phyloP scores from a whole-genome alignment of 805 yeast species.

The Hanseniaspora guilliermondii region DNA sequence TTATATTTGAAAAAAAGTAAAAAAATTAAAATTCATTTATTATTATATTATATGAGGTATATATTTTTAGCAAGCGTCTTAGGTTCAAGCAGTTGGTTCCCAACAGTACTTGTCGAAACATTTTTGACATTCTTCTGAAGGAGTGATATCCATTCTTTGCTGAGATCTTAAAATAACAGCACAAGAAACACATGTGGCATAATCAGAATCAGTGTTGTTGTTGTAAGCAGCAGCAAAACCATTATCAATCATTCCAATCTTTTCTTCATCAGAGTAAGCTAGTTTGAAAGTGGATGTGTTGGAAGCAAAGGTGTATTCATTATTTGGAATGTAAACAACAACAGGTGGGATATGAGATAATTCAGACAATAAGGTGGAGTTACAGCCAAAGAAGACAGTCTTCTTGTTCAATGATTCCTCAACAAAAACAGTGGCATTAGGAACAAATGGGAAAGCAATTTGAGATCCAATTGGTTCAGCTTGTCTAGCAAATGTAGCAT shows the following conservation, averaged over 20 bases:
- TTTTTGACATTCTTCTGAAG: conserved; percentile 53
- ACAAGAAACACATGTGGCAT: conserved; percentile 69
- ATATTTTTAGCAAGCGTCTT: not conserved
- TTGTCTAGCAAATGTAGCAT: conserved; percentile 46
- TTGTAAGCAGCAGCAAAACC: conserved; percentile 66
- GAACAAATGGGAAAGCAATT: conserved; percentile 70
- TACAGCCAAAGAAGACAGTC: conserved; percentile 79
- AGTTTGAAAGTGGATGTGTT: conserved; percentile 65
- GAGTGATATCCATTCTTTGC: conserved; percentile 50
- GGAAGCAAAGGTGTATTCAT: conserved; percentile 51
- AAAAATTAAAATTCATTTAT: not conserved
- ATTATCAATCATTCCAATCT: conserved; percentile 49
- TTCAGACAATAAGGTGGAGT: conserved; percentile 47
- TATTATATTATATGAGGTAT: too few relatives aligned
- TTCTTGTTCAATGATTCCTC: conserved; percentile 47
- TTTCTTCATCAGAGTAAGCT: conserved; percentile 47
- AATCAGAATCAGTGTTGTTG: conserved; percentile 53
- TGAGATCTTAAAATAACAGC: conserved; percentile 69
- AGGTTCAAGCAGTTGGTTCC: conserved; percentile 10
- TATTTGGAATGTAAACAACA: conserved; percentile 65
- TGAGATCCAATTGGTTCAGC: conserved; percentile 40
- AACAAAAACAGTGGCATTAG: conserved; percentile 51
- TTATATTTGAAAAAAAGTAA: not conserved
- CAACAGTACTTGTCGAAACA: conserved; percentile 66
- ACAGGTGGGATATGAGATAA: conserved; percentile 53